These are phyloP conservation scores for Theileria sp. DNA, from an alignment of 169 alveolate genomes.

Conservation along the genomic window DNA sequence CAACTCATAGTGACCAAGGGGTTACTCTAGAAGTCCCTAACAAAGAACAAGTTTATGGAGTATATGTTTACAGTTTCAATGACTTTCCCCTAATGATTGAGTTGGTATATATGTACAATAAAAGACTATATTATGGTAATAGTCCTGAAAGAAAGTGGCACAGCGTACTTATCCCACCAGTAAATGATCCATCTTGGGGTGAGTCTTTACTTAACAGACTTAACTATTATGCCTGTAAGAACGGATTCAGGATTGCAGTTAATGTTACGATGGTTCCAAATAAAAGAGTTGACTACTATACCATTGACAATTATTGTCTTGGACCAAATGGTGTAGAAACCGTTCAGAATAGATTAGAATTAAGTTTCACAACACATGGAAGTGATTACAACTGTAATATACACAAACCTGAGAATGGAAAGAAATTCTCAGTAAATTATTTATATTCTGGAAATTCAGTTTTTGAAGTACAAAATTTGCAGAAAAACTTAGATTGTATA, in stretches of 20 bases:
- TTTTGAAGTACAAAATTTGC: not conserved
- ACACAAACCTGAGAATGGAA: not conserved
- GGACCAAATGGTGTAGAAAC: not conserved
- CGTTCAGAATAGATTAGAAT: not conserved
- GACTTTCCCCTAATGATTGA: not conserved
- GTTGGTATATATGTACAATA: not conserved
- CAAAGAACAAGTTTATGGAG: not conserved
- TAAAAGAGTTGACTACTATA: not conserved
- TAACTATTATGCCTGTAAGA: not conserved
- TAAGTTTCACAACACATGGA: not conserved
- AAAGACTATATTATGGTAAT: not conserved
- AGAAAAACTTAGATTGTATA: not conserved
- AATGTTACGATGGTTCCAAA: not conserved
- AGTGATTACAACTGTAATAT: not conserved
- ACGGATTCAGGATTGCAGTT: not conserved
- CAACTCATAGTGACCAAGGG: too few relatives aligned
- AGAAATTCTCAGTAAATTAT: not conserved
- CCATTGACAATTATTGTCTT: not conserved
- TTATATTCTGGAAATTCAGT: not conserved
- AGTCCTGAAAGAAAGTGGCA: slow-evolving; percentile 2
- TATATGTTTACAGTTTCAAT: not conserved
- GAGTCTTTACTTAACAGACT: not conserved
- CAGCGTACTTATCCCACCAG: not conserved
- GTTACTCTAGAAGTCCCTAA: not conserved
- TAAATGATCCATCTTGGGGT: not conserved